Percentiles rank a stretch among this genome's conserved stretches.
phyloP scores from a whole-genome alignment of 2,329 filamentous ascomycete genomes.

The Colletotrichum chlorophyti region DNA sequence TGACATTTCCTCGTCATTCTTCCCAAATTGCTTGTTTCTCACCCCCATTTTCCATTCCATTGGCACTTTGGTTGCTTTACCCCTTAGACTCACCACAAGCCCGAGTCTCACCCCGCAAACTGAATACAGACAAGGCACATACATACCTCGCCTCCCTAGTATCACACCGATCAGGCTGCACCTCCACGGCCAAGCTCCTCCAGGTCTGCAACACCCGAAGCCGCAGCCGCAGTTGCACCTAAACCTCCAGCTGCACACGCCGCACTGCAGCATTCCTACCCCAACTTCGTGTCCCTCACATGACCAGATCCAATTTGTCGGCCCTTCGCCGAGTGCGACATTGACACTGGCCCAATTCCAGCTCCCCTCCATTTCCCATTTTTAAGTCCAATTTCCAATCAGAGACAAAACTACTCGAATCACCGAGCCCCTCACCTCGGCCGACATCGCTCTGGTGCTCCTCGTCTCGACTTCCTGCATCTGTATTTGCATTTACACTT shows the following conservation, averaged over 20 bases:
- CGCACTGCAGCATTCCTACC: conserved; percentile 14
- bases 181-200: neutral
- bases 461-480: neutral
- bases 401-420: conserved; percentile 6
- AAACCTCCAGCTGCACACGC: neutral
- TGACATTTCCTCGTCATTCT: neutral
- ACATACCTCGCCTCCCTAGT: no score
- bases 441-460: conserved; percentile 19
- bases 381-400: neutral
- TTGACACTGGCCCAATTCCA: neutral
- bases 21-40: conserved; percentile 13
- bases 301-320: conserved; percentile 25
- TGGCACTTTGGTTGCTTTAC: conserved; percentile 6
- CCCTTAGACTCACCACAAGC: conserved; percentile 12
- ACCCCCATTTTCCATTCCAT: neutral
- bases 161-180: neutral
- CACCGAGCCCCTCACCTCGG: conserved; percentile 11
- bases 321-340: conserved; percentile 16
- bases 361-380: neutral
- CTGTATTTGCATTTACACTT: no score
- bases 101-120: no score
- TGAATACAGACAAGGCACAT: no score
- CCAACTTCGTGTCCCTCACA: conserved; percentile 12
- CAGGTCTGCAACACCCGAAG: neutral
- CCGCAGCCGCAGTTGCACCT: no score